Base-by-base conservation (phyloP, 2,329 filamentous ascomycete species). In the Sordariomycetes sp. region DNA sequence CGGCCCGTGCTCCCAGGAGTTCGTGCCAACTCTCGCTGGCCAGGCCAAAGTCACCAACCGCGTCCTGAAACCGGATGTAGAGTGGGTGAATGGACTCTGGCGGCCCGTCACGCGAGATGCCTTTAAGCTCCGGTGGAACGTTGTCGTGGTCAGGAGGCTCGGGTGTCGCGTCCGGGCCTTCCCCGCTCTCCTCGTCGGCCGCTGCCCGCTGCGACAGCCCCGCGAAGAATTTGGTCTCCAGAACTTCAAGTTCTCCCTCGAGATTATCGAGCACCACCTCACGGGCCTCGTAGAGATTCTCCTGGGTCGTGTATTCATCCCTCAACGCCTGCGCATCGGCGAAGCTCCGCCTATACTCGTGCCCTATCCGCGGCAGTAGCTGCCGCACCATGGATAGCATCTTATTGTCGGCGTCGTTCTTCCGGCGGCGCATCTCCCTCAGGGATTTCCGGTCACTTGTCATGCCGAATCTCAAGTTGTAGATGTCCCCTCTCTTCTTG, bases 11-110 rank as follows among this genome's bases (percentile, higher is more conserved):
- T 16, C 37, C 20, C 20, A 43, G 59, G 3, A 81, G 69, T 48
- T 81, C 76, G 5, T 71, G 68, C 37, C 73, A 66, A n/a, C 76
- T 71, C 59, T 82, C 79, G 54, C 70, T 71, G 16, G 76, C 75
- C 34, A 77, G 70, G 52, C 75, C 71, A n/a, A 77, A 66, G 20
- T 80, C 74, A 1, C 71, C 73, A 11, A 77, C 70, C 1, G 72
- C 70, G 14, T 72, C 69, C 18, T 76, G 70, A 6, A 81, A 69
- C 20, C 73, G 66, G 12, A 68, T 62, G 61, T 79, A 81, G 3
- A 77, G 66, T 2, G 79, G 79, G 60, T 81, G 78, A 1, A 74
- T 64, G 46, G 76, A 74, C 22, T 75, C 72, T 1, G 65, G 61
- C 4, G 70, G 66, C 1, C 70, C 68, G 28, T 70, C 62, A 0